Percentiles rank a stretch among this genome's conserved stretches.
These are phyloP conservation scores for Vicia sativa DNA, from an alignment of 306 rosid genomes.

Conservation along the genomic window DNA sequence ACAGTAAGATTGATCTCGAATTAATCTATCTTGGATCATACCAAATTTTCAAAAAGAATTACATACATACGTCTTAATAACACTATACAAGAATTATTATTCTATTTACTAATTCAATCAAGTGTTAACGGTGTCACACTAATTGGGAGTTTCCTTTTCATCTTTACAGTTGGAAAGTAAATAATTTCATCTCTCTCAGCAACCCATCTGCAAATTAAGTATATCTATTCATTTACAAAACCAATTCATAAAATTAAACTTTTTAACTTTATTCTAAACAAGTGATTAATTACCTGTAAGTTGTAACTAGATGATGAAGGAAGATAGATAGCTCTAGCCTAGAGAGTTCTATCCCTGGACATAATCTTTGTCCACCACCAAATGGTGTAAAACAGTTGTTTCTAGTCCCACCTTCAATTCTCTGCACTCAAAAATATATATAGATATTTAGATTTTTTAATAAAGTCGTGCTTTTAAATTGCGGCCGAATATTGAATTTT, in stretches of 20 bases:
- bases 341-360: constrained; percentile 91
- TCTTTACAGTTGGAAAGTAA: constrained; percentile 81
- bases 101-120: constrained; percentile 22
- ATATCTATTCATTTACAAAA: constrained; percentile 10
- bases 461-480: background rate
- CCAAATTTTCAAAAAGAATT: background rate
- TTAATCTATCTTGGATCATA: too few species aligned
- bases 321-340: constrained; percentile 70
- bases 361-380: constrained; percentile 95
- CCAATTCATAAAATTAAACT: constrained; percentile 11
- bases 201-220: constrained; percentile 59
- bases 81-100: constrained; percentile 13
- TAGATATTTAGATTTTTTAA: background rate
- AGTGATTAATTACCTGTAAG: constrained; percentile 51
- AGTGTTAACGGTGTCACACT: constrained; percentile 44
- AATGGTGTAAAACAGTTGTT: constrained; percentile 74
- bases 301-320: constrained; percentile 70
- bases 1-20: too few species aligned
- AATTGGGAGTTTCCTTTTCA: constrained; percentile 78
- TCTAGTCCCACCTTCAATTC: constrained; percentile 42
- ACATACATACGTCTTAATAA: background rate
- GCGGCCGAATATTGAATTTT: background rate
- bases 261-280: background rate
- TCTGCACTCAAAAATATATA: constrained; percentile 34
- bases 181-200: constrained; percentile 65